phyloP scores from a whole-genome alignment of 1,284 basidiomycete genomes.

The Pholiota adiposa region DNA sequence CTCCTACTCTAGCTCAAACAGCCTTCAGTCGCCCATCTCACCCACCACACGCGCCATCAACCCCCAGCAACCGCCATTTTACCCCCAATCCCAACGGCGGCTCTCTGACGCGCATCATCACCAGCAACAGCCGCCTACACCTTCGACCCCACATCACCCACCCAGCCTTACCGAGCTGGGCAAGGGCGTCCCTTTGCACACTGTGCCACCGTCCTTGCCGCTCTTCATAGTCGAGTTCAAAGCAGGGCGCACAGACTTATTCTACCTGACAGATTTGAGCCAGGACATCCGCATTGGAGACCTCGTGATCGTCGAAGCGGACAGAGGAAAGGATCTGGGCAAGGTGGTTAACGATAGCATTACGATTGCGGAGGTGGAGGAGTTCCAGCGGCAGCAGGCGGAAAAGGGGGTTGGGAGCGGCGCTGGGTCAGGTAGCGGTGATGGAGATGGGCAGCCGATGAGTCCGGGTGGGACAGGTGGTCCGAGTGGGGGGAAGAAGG shows the following conservation, averaged over 20 bases:
- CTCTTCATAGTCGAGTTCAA: constrained; percentile 98
- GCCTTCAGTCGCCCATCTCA: constrained; percentile 48
- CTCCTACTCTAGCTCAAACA: constrained; percentile 37
- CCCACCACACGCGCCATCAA: constrained; percentile 48
- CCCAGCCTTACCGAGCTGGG: constrained; percentile 73
- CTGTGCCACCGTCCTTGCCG: constrained; percentile 84
- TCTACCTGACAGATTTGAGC: constrained; percentile 75
- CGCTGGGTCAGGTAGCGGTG: constrained; percentile 19
- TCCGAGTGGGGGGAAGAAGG: constrained; percentile 62
- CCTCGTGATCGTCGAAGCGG: constrained; percentile 95
- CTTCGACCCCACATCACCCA: constrained; percentile 25
- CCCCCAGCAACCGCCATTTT: constrained; percentile 46
- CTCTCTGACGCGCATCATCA: constrained; percentile 54
- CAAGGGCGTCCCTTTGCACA: constrained; percentile 85
- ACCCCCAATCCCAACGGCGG: constrained; percentile 48
- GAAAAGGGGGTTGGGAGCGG: constrained; percentile 45
- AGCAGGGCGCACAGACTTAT: constrained; percentile 93
- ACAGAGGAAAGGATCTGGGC: constrained; percentile 92
- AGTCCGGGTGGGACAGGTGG: constrained; percentile 51
- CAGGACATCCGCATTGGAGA: constrained; percentile 79
- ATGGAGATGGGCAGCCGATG: constrained; percentile 48
- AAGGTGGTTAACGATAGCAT: constrained; percentile 90
- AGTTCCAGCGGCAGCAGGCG: constrained; percentile 79
- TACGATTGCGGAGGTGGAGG: constrained; percentile 90
- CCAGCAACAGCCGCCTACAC: constrained; percentile 25